Conservation (phyloP, 2,329 filamentous ascomycete genomes). For the Sporothrix sp. region DNA sequence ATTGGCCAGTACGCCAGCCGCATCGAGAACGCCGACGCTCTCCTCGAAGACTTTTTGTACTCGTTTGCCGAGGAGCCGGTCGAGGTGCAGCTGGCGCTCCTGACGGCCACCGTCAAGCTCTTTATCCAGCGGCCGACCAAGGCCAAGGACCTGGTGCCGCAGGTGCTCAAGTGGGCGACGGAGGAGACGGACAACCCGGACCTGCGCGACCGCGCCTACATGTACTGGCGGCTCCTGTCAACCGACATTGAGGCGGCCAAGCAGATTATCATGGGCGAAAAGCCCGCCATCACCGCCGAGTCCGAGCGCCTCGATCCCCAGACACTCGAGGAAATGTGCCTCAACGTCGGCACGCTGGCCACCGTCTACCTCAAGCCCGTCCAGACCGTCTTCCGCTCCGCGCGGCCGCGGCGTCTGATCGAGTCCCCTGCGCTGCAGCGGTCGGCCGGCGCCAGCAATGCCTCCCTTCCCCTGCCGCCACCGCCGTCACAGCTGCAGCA, state of each 20-base stretch:
- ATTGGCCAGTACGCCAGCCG: constrained; percentile 96
- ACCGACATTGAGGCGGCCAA: constrained; percentile 83
- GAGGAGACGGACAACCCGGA: constrained; percentile 99
- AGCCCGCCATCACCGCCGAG: constrained; percentile 91
- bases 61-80: constrained; percentile 90
- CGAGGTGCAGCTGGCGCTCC: constrained; percentile 86
- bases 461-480: constrained; percentile 21
- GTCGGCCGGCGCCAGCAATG: constrained; percentile 40
- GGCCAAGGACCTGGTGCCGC: constrained; percentile 84
- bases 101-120: constrained; percentile 93
- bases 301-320: constrained; percentile 84
- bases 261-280: constrained; percentile 90
- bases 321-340: constrained; percentile 93
- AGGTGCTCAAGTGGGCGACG: constrained; percentile 95
- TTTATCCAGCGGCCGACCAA: constrained; percentile 96
- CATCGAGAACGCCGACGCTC: constrained; percentile 90
- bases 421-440: constrained; percentile 82
- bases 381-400: constrained; percentile 88
- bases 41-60: constrained; percentile 91
- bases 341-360: constrained; percentile 89
- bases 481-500: constrained; percentile 10
- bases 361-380: constrained; percentile 98
- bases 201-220: constrained; percentile 89
- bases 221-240: constrained; percentile 97
- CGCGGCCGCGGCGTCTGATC: constrained; percentile 66